These are phyloP conservation scores for Lasiodiplodia sp. DNA, from an alignment of 2,329 filamentous ascomycete genomes.

Conservation along the genomic window DNA sequence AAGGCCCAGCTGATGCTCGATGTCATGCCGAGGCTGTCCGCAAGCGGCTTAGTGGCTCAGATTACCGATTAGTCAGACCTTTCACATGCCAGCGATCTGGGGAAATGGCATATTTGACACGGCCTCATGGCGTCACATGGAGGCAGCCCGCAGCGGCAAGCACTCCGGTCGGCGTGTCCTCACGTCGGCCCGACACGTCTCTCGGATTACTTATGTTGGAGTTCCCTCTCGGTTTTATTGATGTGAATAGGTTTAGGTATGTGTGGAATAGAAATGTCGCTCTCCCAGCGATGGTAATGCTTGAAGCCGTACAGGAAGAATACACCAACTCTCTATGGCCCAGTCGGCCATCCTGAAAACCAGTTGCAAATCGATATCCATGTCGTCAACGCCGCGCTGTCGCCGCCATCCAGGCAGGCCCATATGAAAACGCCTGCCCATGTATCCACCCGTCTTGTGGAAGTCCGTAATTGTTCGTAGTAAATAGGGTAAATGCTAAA, in stretches of 20 bases:
- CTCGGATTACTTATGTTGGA: not conserved
- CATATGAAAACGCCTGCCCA: slow-evolving; percentile 28
- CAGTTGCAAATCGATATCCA: not conserved
- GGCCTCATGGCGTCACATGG: slow-evolving; percentile 13
- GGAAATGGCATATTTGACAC: slow-evolving; percentile 4
- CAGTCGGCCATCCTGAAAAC: not conserved
- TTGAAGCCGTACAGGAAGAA: slow-evolving; percentile 15
- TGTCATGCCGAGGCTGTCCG: slow-evolving; percentile 34
- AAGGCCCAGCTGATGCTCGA: slow-evolving; percentile 26
- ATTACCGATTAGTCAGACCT: slow-evolving; percentile 6
- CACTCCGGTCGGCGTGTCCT: slow-evolving; percentile 5
- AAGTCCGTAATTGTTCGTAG: not conserved
- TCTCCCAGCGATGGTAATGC: not conserved
- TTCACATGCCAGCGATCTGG: slow-evolving; percentile 36
- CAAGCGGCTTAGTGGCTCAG: slow-evolving; percentile 29
- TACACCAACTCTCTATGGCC: slow-evolving; percentile 6
- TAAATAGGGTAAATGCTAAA: slow-evolving; percentile 1
- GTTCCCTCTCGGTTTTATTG: not conserved
- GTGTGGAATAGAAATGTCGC: not conserved
- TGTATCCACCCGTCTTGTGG: not conserved
- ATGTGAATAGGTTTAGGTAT: not conserved
- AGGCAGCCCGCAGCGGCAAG: not conserved
- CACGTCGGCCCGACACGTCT: slow-evolving; percentile 3
- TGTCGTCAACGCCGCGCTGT: slow-evolving; percentile 40
- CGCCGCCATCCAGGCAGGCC: slow-evolving; percentile 27